Percentiles rank a stretch among this genome's conserved stretches.
Conservation (phyloP, 768 basidiomycete genomes). For the Auricularia cornea region DNA sequence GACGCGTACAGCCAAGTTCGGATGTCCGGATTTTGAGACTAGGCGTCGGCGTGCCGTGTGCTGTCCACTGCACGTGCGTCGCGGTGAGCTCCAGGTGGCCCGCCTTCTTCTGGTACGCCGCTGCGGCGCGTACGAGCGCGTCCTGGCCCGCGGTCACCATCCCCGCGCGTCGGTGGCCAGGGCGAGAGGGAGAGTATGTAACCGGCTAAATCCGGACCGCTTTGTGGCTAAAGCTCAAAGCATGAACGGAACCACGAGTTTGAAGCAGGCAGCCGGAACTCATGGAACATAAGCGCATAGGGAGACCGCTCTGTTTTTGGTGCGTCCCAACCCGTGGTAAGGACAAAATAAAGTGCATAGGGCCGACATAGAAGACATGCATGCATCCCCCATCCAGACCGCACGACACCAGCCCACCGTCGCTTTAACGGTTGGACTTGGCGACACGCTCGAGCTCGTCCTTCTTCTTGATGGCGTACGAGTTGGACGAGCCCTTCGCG, state of each 20-base stretch:
- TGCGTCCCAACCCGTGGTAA: neutral
- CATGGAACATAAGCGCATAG: neutral
- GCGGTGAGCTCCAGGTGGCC: slow-evolving; percentile 72
- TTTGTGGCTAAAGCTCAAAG: too few relatives aligned
- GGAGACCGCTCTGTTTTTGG: neutral
- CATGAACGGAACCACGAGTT: too few relatives aligned
- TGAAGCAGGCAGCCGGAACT: too few relatives aligned
- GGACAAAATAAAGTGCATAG: neutral
- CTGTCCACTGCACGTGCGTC: slow-evolving; percentile 70
- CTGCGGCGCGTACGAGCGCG: slow-evolving; percentile 38
- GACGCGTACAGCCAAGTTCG: slow-evolving; percentile 54
- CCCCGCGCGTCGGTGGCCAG: too few relatives aligned
- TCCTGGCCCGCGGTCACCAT: neutral
- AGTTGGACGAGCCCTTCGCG: slow-evolving; percentile 99
- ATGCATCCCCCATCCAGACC: neutral
- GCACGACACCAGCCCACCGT: neutral
- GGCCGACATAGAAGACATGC: neutral
- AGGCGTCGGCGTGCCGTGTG: slow-evolving; percentile 57
- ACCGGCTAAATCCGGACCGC: too few relatives aligned
- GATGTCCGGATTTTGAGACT: slow-evolving; percentile 53
- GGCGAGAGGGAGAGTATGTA: too few relatives aligned
- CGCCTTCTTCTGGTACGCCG: slow-evolving; percentile 74
- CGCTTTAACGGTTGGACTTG: slow-evolving; percentile 96
- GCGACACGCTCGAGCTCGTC: slow-evolving; percentile 99
- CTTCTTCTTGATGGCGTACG: slow-evolving; percentile 99